Evolutionary conservation across 2,329 filamentous ascomycete species (phyloP).

Genomic region (Pyricularia sp.): DNA sequence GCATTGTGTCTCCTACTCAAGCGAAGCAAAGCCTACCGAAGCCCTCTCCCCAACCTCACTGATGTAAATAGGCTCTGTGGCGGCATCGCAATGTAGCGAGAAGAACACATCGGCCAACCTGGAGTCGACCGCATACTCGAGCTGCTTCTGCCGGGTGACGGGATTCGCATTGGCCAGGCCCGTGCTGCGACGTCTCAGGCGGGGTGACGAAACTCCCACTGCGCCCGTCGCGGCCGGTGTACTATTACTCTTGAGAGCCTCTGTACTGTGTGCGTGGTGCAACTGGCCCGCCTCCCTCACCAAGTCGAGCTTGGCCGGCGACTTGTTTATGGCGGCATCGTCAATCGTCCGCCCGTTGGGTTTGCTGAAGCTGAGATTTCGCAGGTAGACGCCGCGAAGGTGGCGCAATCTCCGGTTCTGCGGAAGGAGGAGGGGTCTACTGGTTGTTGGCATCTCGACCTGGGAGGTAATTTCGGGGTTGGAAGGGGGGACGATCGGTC

Average conservation of each 20-base stretch:
- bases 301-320: slow-evolving; percentile 50
- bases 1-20: no score
- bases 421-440: slow-evolving; percentile 28
- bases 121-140: slow-evolving; percentile 59
- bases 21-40: slow-evolving; percentile 35
- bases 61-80: slow-evolving; percentile 70
- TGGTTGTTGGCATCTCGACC: not conserved
- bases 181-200: slow-evolving; percentile 31
- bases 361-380: slow-evolving; percentile 63
- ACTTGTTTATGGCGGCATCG: slow-evolving; percentile 61
- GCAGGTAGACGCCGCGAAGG: slow-evolving; percentile 72
- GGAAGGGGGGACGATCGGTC: not conserved
- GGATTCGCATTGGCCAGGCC: slow-evolving; percentile 33
- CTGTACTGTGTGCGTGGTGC: slow-evolving; percentile 43
- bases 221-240: slow-evolving; percentile 18
- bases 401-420: slow-evolving; percentile 84
- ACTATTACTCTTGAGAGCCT: slow-evolving; percentile 18
- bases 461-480: not conserved
- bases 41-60: slow-evolving; percentile 68
- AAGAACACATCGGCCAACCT: slow-evolving; percentile 83
- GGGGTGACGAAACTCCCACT: slow-evolving; percentile 7
- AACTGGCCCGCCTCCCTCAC: slow-evolving; percentile 33
- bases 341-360: slow-evolving; percentile 52
- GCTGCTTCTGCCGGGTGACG: slow-evolving; percentile 52
- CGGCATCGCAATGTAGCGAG: slow-evolving; percentile 57